A percentile compares a stretch with the other conserved stretches of the same genome.
phyloP scores from a whole-genome alignment of 257 asterid species.

The Jacaranda copaia region DNA sequence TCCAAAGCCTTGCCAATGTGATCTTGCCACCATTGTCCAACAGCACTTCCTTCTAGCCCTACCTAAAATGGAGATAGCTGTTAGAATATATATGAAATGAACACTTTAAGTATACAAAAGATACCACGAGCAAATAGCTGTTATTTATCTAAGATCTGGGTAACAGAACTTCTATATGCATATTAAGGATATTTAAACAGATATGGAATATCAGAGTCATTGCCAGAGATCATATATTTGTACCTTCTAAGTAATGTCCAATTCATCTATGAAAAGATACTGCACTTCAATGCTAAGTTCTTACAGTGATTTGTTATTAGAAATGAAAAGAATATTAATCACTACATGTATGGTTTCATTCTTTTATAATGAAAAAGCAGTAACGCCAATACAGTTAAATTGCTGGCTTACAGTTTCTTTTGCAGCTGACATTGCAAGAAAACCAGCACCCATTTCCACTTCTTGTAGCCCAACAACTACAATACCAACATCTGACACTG shows the following conservation, averaged over 20 bases:
- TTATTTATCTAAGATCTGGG: background rate
- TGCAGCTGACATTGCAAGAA: conserved; percentile 99
- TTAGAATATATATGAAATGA: conserved; percentile 24
- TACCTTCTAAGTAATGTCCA: background rate
- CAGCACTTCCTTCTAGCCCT: conserved; percentile 97
- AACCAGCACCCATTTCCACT: conserved; percentile 99
- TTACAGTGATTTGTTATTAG: background rate
- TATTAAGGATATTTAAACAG: background rate
- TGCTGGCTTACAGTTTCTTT: conserved; percentile 86
- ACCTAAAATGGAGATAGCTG: conserved; percentile 68
- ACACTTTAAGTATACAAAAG: background rate
- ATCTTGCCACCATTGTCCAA: conserved; percentile 99
- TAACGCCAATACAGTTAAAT: background rate
- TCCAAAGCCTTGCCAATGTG: conserved; percentile 85
- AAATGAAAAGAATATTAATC: background rate
- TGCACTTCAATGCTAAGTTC: background rate
- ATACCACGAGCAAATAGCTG: background rate
- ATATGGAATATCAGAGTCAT: background rate
- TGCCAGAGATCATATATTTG: background rate
- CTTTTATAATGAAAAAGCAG: background rate
- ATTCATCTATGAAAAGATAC: background rate
- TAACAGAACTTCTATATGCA: too few species aligned
- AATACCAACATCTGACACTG: conserved; percentile 71
- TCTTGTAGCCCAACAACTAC: conserved; percentile 97
- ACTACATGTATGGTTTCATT: background rate